phyloP scores from a whole-genome alignment of 176 grass and related monocot species.

The Chloris gayana region DNA sequence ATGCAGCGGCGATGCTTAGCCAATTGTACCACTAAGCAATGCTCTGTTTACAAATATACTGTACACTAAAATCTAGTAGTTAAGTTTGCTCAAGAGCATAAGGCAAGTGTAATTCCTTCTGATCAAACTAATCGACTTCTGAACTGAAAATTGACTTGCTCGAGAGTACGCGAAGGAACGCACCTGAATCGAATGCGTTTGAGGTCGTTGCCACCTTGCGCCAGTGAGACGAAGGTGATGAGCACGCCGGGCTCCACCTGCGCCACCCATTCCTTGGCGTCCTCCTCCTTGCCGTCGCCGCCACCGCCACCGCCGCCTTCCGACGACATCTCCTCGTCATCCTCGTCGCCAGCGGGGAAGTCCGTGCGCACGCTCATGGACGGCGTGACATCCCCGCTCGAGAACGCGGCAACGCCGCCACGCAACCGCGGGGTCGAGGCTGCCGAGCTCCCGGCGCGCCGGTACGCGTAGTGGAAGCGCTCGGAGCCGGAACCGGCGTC shows the following conservation, averaged over 20 bases:
- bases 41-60: neutral
- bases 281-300: slow-evolving; percentile 49
- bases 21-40: neutral
- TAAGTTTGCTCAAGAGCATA: neutral
- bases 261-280: slow-evolving; percentile 95
- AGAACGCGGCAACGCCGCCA: slow-evolving; percentile 36
- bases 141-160: too few species aligned
- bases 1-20: neutral
- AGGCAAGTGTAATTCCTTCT: neutral
- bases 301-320: slow-evolving; percentile 14
- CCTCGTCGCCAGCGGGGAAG: slow-evolving; percentile 48
- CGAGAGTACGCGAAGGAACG: slow-evolving; percentile 15
- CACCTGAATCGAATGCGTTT: slow-evolving; percentile 98
- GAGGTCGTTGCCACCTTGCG: slow-evolving; percentile 92
- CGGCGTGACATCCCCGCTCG: slow-evolving; percentile 73
- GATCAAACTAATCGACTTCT: slow-evolving; percentile 9
- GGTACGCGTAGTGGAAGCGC: slow-evolving; percentile 70
- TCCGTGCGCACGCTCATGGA: slow-evolving; percentile 83
- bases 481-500: slow-evolving; percentile 48
- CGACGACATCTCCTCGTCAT: slow-evolving; percentile 45
- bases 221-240: slow-evolving; percentile 86
- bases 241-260: slow-evolving; percentile 97
- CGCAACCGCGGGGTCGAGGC: slow-evolving; percentile 54
- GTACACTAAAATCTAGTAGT: neutral
- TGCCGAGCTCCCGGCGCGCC: slow-evolving; percentile 55